Evolutionary conservation across 768 basidiomycete genomes (phyloP).

Genomic region (Tylopilus sp.): DNA sequence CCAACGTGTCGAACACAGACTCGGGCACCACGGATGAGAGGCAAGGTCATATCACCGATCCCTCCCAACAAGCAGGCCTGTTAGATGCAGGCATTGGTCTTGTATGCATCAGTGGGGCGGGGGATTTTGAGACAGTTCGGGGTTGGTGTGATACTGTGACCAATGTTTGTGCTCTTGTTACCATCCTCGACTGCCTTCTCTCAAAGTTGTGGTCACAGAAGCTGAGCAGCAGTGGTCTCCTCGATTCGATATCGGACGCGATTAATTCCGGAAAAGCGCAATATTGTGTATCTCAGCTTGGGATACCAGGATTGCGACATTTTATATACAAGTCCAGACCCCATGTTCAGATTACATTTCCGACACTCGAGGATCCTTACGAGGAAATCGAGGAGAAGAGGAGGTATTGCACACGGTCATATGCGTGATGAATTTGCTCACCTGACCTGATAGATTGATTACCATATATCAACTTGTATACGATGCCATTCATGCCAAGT

Average conservation of each 20-base stretch:
- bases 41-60: constrained; percentile 1
- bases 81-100: constrained; percentile 51
- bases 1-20: neutral
- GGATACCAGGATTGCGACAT: constrained; percentile 89
- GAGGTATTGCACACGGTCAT: constrained; percentile 41
- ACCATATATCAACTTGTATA: constrained; percentile 87
- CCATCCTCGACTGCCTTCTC: neutral
- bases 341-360: constrained; percentile 86
- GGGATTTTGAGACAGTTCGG: constrained; percentile 82
- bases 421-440: constrained; percentile 5
- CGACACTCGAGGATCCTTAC: constrained; percentile 86
- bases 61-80: constrained; percentile 15
- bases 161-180: constrained; percentile 39
- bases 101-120: constrained; percentile 76
- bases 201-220: constrained; percentile 42
- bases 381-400: constrained; percentile 54
- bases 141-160: constrained; percentile 69
- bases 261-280: constrained; percentile 50
- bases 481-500: constrained; percentile 88
- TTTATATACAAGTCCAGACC: constrained; percentile 91
- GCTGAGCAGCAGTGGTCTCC: constrained; percentile 57
- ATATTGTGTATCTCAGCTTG: constrained; percentile 70
- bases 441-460: constrained; percentile 50
- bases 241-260: constrained; percentile 47
- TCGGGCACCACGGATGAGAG: neutral